phyloP scores from a whole-genome alignment of 1,284 basidiomycete species.

The Trichosporon sp. region DNA sequence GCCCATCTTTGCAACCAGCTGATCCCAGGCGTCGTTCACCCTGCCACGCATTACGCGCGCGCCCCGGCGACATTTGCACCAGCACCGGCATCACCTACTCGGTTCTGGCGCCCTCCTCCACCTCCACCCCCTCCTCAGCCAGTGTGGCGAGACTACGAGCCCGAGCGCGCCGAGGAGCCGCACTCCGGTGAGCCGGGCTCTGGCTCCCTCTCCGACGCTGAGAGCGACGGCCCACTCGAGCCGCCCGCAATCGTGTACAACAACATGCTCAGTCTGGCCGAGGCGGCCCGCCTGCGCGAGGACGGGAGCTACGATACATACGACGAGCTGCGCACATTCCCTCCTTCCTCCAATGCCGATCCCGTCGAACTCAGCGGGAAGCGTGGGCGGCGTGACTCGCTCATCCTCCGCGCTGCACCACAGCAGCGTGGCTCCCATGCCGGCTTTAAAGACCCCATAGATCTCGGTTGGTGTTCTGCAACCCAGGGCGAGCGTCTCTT shows the following conservation, averaged over 20 bases:
- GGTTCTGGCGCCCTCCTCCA: neutral
- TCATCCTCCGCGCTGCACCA: slow-evolving; percentile 32
- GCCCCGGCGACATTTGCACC: slow-evolving; percentile 28
- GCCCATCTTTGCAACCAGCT: neutral
- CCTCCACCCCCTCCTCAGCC: neutral
- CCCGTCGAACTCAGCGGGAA: slow-evolving; percentile 20
- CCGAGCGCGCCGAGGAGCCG: neutral
- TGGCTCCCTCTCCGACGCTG: slow-evolving; percentile 40
- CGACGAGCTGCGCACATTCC: slow-evolving; percentile 6
- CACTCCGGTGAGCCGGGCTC: slow-evolving; percentile 19
- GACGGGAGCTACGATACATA: slow-evolving; percentile 34
- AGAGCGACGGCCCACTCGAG: slow-evolving; percentile 41
- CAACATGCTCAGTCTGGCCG: slow-evolving; percentile 54
- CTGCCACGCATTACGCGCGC: neutral
- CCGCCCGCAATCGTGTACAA: slow-evolving; percentile 41
- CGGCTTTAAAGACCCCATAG: slow-evolving; percentile 46
- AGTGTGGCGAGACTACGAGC: neutral
- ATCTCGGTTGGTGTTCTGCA: slow-evolving; percentile 68
- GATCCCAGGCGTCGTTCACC: neutral
- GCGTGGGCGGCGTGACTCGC: slow-evolving; percentile 17
- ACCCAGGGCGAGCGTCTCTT: slow-evolving; percentile 76
- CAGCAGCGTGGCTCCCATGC: slow-evolving; percentile 39
- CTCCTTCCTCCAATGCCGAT: slow-evolving; percentile 30
- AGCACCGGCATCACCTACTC: slow-evolving; percentile 20
- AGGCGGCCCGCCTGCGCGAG: slow-evolving; percentile 51